phyloP scores from a whole-genome alignment of 2,329 filamentous ascomycete species.

The Talaromyces sp. region DNA sequence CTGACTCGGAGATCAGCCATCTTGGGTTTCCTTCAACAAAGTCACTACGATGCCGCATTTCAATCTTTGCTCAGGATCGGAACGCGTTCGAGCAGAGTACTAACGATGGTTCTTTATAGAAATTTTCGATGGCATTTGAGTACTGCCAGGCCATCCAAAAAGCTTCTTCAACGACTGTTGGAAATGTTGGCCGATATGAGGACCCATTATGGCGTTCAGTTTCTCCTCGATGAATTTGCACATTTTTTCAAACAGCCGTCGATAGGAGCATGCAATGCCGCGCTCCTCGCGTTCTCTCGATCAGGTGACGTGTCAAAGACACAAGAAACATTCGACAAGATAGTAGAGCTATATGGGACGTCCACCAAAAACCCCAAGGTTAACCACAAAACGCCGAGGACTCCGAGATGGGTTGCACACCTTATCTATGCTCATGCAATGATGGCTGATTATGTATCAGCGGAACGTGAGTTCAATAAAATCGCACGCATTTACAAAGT shows the following conservation, averaged over 20 bases:
- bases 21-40: conserved; percentile 23
- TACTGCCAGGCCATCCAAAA: conserved; percentile 20
- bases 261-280: conserved; percentile 31
- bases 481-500: conserved; percentile 56
- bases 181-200: conserved; percentile 26
- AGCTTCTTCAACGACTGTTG: conserved; percentile 28
- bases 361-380: not conserved
- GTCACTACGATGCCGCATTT: conserved; percentile 31
- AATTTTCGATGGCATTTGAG: conserved; percentile 37
- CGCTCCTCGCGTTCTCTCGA: conserved; percentile 43
- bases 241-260: conserved; percentile 32
- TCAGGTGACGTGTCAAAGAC: conserved; percentile 47
- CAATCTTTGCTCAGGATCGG: conserved; percentile 28
- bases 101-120: conserved; percentile 40
- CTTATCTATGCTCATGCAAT: conserved; percentile 70
- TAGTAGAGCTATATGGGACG: conserved; percentile 35
- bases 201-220: conserved; percentile 36
- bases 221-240: conserved; percentile 42
- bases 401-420: conserved; percentile 42
- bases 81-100: conserved; percentile 26
- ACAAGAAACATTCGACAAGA: conserved; percentile 44
- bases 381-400: conserved; percentile 20
- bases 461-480: conserved; percentile 60
- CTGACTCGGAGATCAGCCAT: conserved; percentile 27
- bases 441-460: conserved; percentile 60